Percentiles rank a stretch among this genome's conserved stretches.
Evolutionary conservation across 257 asterid genomes (phyloP).

Genomic region (Solanum bulbocastanum): DNA sequence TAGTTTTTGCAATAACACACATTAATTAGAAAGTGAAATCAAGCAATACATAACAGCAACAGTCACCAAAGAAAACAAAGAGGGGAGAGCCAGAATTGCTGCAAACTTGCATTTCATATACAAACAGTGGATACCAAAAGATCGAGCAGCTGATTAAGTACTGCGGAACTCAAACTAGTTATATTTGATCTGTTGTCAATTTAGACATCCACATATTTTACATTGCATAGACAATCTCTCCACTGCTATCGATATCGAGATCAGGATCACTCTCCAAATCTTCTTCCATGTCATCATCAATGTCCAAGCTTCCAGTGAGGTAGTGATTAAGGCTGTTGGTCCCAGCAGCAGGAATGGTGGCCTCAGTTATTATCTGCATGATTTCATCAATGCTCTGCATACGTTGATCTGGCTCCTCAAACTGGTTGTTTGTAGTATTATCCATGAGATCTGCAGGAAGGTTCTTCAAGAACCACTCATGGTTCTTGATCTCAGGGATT

Average conservation of each 20-base stretch:
- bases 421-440: conserved; percentile 35
- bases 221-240: conserved; percentile 82
- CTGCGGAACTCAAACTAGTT: not conserved
- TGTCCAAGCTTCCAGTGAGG: conserved; percentile 72
- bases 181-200: not conserved
- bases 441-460: conserved; percentile 78
- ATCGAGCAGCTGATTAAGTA: not conserved
- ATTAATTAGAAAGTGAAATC: not conserved
- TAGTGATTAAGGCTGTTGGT: conserved; percentile 54
- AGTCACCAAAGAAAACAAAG: not conserved
- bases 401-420: conserved; percentile 80
- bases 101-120: not conserved
- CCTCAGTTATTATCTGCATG: conserved; percentile 87
- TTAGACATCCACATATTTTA: not conserved
- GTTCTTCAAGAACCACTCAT: conserved; percentile 87
- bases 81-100: not conserved
- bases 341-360: conserved; percentile 84
- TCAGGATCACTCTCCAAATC: conserved; percentile 91
- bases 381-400: conserved; percentile 79
- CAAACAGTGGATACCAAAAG: not conserved
- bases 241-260: conserved; percentile 91
- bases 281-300: conserved; percentile 92
- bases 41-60: not conserved
- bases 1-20: not conserved
- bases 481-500: conserved; percentile 80